These are phyloP conservation scores for Pseudogymnoascus sp. DNA, from an alignment of 2,329 filamentous ascomycete species.

Conservation along the genomic window DNA sequence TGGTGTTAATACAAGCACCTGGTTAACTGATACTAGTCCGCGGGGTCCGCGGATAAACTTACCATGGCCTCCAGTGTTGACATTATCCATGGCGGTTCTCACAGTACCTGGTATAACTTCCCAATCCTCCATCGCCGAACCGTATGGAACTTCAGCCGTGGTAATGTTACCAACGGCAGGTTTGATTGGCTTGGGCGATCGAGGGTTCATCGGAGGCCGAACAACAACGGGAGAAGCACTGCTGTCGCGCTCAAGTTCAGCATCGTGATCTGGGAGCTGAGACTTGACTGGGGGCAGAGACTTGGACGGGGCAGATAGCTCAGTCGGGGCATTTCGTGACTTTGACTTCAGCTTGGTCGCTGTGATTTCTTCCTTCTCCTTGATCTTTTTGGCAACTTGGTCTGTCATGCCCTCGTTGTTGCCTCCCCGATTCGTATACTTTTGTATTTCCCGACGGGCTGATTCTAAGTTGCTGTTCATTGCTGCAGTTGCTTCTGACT, in stretches of 20 bases:
- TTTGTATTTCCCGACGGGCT: not conserved
- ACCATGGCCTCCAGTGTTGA: constrained; percentile 19
- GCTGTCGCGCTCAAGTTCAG: not conserved
- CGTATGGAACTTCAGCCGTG: not conserved
- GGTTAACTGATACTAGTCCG: not conserved
- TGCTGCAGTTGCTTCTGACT: not conserved
- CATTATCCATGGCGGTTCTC: constrained; percentile 7
- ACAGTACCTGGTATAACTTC: constrained; percentile 16
- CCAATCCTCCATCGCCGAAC: constrained; percentile 16
- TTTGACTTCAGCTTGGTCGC: not conserved
- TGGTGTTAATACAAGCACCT: not conserved
- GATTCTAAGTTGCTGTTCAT: not conserved
- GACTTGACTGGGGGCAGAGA: not conserved
- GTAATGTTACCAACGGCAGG: not conserved
- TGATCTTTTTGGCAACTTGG: not conserved
- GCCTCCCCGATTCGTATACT: not conserved
- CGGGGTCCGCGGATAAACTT: not conserved
- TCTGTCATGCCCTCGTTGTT: not conserved
- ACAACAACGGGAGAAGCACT: not conserved
- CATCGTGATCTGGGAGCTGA: not conserved
- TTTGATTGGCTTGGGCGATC: not conserved
- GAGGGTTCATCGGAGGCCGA: not conserved
- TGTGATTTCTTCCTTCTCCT: not conserved
- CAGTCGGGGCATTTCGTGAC: not conserved
- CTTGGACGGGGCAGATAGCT: not conserved